Conservation (phyloP, 345 rosid species). For the Populus euphratica region DNA sequence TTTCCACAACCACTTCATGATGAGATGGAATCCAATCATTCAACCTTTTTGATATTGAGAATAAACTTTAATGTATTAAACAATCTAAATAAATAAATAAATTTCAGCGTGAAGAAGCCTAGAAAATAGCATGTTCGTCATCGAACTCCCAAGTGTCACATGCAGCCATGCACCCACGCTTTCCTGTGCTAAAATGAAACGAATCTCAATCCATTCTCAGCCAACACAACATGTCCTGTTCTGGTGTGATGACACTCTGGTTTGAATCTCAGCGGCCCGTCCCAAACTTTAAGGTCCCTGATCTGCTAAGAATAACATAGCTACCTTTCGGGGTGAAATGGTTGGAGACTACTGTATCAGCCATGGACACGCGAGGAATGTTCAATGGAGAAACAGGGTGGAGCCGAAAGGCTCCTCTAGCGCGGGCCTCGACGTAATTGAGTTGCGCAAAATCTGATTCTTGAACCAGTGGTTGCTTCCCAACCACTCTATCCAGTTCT, state of each 20-base stretch:
- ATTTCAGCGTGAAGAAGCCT: too few relatives aligned
- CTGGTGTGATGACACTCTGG: slow-evolving; percentile 46
- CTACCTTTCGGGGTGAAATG: slow-evolving; percentile 59
- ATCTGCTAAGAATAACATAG: slow-evolving; percentile 37
- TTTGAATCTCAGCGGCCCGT: slow-evolving; percentile 32
- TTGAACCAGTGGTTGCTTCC: slow-evolving; percentile 44
- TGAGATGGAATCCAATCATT: too few relatives aligned
- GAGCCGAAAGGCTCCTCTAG: slow-evolving; percentile 46
- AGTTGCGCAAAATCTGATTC: slow-evolving; percentile 45
- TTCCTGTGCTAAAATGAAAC: slow-evolving; percentile 45
- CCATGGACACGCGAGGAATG: slow-evolving; percentile 36
- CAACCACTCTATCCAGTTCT: slow-evolving; percentile 46
- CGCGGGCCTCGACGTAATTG: slow-evolving; percentile 47
- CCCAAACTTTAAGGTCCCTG: slow-evolving; percentile 46
- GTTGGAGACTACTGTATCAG: slow-evolving; percentile 27
- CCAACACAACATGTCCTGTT: slow-evolving; percentile 18
- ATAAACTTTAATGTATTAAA: too few relatives aligned
- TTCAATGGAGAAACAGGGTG: slow-evolving; percentile 51
- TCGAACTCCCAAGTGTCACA: slow-evolving; percentile 4
- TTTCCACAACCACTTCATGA: too few relatives aligned
- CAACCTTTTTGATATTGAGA: too few relatives aligned
- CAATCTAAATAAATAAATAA: too few relatives aligned
- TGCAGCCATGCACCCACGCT: slow-evolving; percentile 36
- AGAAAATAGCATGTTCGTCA: slow-evolving; percentile 12
- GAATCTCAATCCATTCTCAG: slow-evolving; percentile 32